These are phyloP conservation scores for Fusarium tjaetaba DNA, from an alignment of 2,329 filamentous ascomycete genomes.

Conservation along the genomic window DNA sequence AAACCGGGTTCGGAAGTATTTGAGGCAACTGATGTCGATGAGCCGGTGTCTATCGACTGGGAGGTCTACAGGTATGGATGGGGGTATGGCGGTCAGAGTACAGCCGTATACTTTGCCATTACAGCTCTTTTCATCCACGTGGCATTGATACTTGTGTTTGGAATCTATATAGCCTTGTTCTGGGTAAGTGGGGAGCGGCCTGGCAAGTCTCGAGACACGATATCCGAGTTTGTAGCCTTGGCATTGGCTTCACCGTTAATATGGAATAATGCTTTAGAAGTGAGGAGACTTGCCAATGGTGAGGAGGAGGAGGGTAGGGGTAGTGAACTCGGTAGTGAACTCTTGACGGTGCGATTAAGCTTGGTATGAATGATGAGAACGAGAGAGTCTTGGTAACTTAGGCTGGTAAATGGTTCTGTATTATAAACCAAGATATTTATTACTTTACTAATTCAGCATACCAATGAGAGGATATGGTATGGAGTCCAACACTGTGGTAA, in stretches of 20 bases:
- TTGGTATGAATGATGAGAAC: neutral
- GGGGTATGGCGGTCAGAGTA: neutral
- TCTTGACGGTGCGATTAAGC: neutral
- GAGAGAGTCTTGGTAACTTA: neutral
- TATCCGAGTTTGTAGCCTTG: neutral
- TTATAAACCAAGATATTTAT: too few relatives aligned
- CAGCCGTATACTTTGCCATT: neutral
- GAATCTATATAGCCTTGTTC: neutral
- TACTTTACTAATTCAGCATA: neutral
- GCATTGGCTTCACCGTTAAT: neutral
- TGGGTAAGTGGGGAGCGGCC: neutral
- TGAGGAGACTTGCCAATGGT: neutral
- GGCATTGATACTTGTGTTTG: neutral
- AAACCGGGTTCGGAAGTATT: neutral
- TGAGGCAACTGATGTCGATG: neutral
- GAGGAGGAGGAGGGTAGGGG: neutral
- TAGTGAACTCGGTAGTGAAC: accelerated
- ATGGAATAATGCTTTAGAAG: accelerated
- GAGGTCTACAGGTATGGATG: neutral
- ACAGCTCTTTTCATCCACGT: neutral
- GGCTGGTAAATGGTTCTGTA: neutral
- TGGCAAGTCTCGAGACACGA: neutral
- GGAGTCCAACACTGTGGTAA: accelerated
- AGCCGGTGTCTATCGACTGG: neutral
- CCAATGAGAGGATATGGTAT: neutral